phyloP scores from a whole-genome alignment of 2,329 filamentous ascomycete genomes.

The Colletotrichum sp. region DNA sequence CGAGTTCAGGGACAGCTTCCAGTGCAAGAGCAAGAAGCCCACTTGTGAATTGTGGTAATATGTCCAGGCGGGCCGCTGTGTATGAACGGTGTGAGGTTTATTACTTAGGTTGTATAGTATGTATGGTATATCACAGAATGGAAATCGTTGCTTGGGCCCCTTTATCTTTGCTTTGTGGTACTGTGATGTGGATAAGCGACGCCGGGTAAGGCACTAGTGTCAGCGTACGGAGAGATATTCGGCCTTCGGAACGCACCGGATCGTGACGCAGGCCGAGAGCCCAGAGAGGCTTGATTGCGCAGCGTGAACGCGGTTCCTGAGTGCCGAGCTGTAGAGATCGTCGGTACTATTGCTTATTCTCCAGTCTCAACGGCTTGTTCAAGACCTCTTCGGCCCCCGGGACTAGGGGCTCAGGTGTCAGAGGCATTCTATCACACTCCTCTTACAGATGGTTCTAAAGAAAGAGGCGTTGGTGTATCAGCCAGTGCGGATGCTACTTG shows the following conservation, averaged over 20 bases:
- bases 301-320: neutral
- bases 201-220: neutral
- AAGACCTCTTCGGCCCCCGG: neutral
- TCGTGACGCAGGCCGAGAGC: neutral
- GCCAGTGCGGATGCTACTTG: neutral
- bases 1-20: slow-evolving; percentile 71
- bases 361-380: neutral
- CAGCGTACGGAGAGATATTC: neutral
- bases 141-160: neutral
- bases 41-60: slow-evolving; percentile 22
- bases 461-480: neutral
- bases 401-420: neutral
- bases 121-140: neutral
- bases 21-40: slow-evolving; percentile 61
- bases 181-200: neutral
- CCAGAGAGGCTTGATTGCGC: neutral
- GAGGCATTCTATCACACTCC: neutral
- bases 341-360: neutral
- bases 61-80: neutral
- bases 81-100: neutral
- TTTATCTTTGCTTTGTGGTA: neutral
- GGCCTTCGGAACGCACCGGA: neutral
- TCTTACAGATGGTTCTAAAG: neutral
- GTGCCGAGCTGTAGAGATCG: neutral
- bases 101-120: neutral